A percentile compares a stretch with the other conserved stretches of the same genome.
Evolutionary conservation across 352 stramenopile genomes (phyloP).

Genomic region (Globisporangium orthogonon): DNA sequence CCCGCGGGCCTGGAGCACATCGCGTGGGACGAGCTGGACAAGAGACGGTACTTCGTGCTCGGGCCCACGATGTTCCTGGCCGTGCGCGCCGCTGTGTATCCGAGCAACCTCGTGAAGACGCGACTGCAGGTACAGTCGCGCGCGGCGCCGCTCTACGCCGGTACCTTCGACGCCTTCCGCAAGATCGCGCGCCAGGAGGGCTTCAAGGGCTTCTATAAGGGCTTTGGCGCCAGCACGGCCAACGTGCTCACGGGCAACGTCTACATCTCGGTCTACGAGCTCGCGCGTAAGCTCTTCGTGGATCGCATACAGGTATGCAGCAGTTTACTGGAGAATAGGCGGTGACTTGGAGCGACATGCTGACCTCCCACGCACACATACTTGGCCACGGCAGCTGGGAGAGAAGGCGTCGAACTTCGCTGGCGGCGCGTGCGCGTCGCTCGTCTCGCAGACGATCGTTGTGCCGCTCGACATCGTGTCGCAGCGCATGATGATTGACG

Average conservation of each 20-base stretch:
- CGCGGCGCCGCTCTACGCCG: conserved; percentile 58
- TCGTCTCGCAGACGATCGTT: conserved; percentile 83
- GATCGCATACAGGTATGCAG: conserved; percentile 39
- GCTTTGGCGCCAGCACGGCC: conserved; percentile 79
- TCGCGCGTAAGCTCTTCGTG: conserved; percentile 65
- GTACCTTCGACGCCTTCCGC: conserved; percentile 79
- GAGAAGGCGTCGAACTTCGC: conserved; percentile 77
- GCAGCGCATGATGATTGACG: conserved; percentile 86
- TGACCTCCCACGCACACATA: not conserved
- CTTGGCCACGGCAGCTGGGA: conserved; percentile 17
- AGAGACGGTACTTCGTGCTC: conserved; percentile 82
- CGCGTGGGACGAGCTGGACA: conserved; percentile 88
- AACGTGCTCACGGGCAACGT: conserved; percentile 85
- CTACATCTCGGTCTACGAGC: conserved; percentile 89
- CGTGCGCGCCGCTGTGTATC: conserved; percentile 81
- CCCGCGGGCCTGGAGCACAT: conserved; percentile 59
- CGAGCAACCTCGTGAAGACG: conserved; percentile 87
- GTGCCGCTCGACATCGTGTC: conserved; percentile 87
- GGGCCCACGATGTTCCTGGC: conserved; percentile 76
- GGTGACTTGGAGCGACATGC: not conserved
- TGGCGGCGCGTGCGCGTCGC: conserved; percentile 63
- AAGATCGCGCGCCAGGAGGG: conserved; percentile 81
- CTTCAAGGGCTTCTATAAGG: conserved; percentile 76
- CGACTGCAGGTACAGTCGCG: conserved; percentile 82
- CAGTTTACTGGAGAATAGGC: not conserved